Evolutionary conservation across 345 rosid genomes (phyloP).

Genomic region (Salix koriyanagi): DNA sequence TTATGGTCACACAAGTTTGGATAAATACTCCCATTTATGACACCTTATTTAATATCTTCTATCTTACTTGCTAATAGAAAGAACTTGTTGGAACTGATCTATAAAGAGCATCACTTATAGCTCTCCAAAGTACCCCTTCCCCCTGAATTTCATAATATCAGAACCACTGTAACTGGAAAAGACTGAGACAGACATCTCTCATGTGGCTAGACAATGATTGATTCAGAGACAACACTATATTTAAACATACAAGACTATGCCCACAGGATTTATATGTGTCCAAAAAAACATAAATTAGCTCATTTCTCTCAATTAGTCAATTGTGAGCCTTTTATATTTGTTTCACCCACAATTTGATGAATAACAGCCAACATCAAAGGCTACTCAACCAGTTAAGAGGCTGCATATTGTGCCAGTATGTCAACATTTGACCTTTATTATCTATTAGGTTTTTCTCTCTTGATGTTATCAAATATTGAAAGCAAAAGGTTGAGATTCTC

Average conservation of each 20-base stretch:
- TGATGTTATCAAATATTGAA: neutral
- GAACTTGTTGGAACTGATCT: neutral
- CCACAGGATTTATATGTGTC: neutral
- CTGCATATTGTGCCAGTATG: neutral
- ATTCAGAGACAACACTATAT: neutral
- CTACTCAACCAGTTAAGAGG: neutral
- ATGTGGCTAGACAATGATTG: neutral
- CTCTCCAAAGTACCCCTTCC: neutral
- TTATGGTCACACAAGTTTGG: neutral
- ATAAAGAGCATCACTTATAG: neutral
- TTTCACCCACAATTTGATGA: neutral
- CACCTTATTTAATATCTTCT: neutral
- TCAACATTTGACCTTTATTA: neutral
- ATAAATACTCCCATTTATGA: neutral
- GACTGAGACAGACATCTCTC: neutral
- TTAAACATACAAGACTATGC: neutral
- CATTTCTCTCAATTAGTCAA: neutral
- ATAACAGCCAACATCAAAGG: neutral
- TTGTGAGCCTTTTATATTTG: neutral
- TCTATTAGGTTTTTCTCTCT: neutral
- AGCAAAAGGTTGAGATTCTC: neutral
- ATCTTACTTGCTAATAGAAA: neutral
- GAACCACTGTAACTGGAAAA: neutral
- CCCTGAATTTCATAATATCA: neutral
- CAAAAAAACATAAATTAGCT: neutral